Evolutionary conservation across 441 rosid genomes (phyloP), one percentile per base, ranked within the genome.

Genomic region (Rhodomyrtus psidioides): DNA sequence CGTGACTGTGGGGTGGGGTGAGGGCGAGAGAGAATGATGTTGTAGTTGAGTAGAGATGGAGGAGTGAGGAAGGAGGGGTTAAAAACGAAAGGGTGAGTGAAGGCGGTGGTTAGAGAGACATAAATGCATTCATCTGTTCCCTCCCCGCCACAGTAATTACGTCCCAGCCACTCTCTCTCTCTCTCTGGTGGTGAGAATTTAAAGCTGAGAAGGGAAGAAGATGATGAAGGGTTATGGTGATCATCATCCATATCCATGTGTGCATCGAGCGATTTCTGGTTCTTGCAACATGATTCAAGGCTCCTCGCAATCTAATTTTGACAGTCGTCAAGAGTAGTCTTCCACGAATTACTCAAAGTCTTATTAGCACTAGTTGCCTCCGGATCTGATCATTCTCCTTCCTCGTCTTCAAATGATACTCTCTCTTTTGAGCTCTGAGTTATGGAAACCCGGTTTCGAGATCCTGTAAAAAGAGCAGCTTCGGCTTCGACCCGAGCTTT

Each of bases 51-150:
- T 42, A 59, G 8, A 53, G 70, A 62, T 14, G 53, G 49, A 58
- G 12, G 19, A 53, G 30, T 12, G 19, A 53, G 28, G 56, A 84
- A 56, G 19, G 84, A 62, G 57, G 65, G 84, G 84, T 87, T 89
- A 89, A 90, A 87, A 91, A 89, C 14, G 74, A 75, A 75, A 74
- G 84, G 17, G 86, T 30, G 59, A 65, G 76, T 19, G 79, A 65
- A 82, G 15, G 84, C 17, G 88, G 91, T 89, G 12, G 94, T 91
- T 92, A 90, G 84, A 86, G 83, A 81, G 90, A 34, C 92, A 89
- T 93, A 90, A 93, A 92, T 93, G 91, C 42, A 34, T 85, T 86
- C 93, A 91, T 86, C 92, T 46, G 94, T 86, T 89, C 79, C 79
- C 87, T 86, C 85, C 83, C 88, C 90, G 82, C 86, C 83, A 88